Conservation (phyloP, 2,329 filamentous ascomycete genomes). For the Colletotrichum shisoi region DNA sequence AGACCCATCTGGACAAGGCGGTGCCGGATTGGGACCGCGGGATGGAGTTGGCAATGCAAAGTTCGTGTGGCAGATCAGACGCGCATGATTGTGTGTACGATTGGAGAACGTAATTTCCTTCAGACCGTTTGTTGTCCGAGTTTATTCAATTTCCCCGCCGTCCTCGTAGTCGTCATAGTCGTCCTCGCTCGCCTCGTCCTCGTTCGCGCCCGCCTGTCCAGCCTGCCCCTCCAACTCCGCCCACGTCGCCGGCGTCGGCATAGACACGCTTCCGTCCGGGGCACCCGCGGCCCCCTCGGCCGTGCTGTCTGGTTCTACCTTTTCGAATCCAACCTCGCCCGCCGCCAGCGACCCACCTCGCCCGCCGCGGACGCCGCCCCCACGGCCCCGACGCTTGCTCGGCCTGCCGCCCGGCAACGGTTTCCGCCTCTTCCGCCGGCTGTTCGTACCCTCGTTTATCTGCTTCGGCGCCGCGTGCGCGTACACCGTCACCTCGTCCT, state of each 20-base stretch:
- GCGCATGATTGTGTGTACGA: neutral
- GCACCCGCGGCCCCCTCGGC: conserved; percentile 6
- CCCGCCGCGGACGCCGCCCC: conserved; percentile 27
- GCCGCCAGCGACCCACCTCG: conserved; percentile 5
- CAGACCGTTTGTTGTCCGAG: neutral
- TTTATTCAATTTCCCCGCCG: neutral
- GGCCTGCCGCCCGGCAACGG: conserved; percentile 27
- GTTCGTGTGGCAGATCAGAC: conserved; percentile 3
- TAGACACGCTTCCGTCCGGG: conserved; percentile 43
- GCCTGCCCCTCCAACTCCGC: conserved; percentile 44
- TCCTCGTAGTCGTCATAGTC: conserved; percentile 45
- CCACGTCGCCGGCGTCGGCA: conserved; percentile 50
- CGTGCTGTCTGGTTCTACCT: neutral
- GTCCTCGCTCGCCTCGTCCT: conserved; percentile 40
- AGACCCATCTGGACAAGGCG: neutral
- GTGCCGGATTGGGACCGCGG: neutral
- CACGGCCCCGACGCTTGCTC: conserved; percentile 31
- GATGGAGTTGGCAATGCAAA: neutral
- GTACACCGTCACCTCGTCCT: conserved; percentile 70
- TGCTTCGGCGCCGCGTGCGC: conserved; percentile 53
- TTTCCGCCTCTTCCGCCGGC: conserved; percentile 41
- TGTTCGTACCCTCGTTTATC: conserved; percentile 40
- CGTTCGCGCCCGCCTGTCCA: conserved; percentile 23
- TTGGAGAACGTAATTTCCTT: neutral
- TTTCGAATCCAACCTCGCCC: neutral